phyloP scores from a whole-genome alignment of 192 early-diverging fungal genomes.

The Coemansia sp. region DNA sequence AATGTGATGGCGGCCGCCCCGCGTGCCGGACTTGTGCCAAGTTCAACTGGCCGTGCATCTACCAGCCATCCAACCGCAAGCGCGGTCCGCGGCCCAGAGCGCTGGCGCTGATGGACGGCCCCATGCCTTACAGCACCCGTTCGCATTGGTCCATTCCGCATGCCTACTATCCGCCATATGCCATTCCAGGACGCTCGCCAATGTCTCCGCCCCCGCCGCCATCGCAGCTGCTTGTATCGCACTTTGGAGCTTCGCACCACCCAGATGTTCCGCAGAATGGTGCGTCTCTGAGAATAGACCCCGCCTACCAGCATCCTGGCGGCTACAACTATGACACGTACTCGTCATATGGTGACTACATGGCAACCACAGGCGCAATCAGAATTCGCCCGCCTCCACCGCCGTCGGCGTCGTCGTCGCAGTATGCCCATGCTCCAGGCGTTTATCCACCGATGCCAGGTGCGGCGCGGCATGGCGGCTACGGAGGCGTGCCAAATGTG shows the following conservation, averaged over 20 bases:
- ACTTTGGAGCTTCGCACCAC: conserved; percentile 11
- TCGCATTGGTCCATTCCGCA: conserved; percentile 35
- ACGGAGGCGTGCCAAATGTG: conserved; percentile 3
- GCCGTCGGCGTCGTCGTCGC: conserved; percentile 15
- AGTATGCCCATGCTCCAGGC: conserved; percentile 20
- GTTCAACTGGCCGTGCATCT: conserved; percentile 69
- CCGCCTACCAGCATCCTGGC: conserved; percentile 23
- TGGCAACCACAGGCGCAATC: conserved; percentile 42
- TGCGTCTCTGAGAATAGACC: conserved; percentile 24
- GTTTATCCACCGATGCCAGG: conserved; percentile 13
- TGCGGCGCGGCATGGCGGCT: conserved; percentile 10
- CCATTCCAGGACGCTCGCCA: conserved; percentile 31
- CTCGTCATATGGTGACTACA: conserved; percentile 49
- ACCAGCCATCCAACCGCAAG: conserved; percentile 84
- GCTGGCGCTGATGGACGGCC: conserved; percentile 51
- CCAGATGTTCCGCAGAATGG: conserved; percentile 29
- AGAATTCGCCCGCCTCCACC: conserved; percentile 34
- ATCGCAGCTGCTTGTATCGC: conserved; percentile 12
- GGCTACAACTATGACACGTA: conserved; percentile 46
- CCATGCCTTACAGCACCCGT: conserved; percentile 39
- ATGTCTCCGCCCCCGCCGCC: conserved; percentile 35
- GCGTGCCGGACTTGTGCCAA: conserved; percentile 79
- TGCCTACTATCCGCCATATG: conserved; percentile 38
- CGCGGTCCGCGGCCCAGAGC: conserved; percentile 73
- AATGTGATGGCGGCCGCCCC: conserved; percentile 82